These are phyloP conservation scores for Mortierella sp. DNA, from an alignment of 371 early-diverging fungal genomes.

Conservation along the genomic window DNA sequence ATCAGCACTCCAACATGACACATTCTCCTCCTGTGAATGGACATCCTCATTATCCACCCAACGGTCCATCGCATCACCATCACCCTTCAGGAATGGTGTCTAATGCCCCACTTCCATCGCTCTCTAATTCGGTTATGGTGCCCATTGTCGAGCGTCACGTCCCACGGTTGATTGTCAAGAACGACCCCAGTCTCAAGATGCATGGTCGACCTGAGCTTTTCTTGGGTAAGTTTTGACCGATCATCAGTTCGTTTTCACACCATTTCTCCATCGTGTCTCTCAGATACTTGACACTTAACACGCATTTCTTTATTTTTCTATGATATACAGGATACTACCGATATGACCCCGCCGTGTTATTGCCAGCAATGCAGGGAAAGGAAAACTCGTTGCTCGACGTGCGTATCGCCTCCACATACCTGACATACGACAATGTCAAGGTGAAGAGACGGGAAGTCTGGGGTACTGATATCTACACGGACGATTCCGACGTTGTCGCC, in stretches of 20 bases:
- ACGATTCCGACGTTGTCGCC: slow-evolving; percentile 90
- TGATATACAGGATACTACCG: slow-evolving; percentile 61
- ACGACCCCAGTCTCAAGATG: slow-evolving; percentile 64
- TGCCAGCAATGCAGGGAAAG: slow-evolving; percentile 66
- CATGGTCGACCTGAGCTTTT: slow-evolving; percentile 61
- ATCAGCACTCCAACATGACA: slow-evolving; percentile 21
- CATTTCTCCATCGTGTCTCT: not conserved
- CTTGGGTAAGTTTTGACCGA: slow-evolving; percentile 53
- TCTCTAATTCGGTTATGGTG: not conserved
- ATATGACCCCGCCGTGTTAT: slow-evolving; percentile 63
- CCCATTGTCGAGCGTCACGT: slow-evolving; percentile 12
- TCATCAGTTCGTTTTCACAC: not conserved
- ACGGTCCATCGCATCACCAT: slow-evolving; percentile 8
- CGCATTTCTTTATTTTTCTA: not conserved
- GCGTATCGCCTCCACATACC: slow-evolving; percentile 67
- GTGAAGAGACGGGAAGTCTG: slow-evolving; percentile 79
- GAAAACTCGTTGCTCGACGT: slow-evolving; percentile 72
- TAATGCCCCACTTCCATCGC: not conserved
- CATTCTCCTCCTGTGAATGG: slow-evolving; percentile 24
- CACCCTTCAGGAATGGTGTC: slow-evolving; percentile 10
- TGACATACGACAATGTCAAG: slow-evolving; percentile 68
- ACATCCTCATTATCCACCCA: slow-evolving; percentile 18
- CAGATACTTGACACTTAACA: not conserved
- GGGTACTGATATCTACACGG: slow-evolving; percentile 92
- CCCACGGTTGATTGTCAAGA: slow-evolving; percentile 66